phyloP scores from a whole-genome alignment of 2,329 filamentous ascomycete genomes.

The Scedosporium boydii region DNA sequence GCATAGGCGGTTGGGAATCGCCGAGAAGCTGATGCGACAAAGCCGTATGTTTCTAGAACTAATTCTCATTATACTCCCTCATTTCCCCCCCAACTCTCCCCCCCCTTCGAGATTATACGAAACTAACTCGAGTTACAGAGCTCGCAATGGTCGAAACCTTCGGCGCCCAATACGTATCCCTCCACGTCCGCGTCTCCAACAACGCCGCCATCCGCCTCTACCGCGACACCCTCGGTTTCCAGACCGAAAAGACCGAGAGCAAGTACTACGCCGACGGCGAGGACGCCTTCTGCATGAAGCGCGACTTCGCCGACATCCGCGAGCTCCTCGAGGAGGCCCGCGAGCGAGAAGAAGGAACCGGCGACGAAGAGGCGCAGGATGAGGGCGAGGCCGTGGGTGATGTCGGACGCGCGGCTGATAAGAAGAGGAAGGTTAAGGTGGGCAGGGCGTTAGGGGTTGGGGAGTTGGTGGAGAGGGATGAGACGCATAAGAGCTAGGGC shows the following conservation, averaged over 20 bases:
- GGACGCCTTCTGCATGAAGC: constrained; percentile 89
- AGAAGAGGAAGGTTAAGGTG: constrained; percentile 72
- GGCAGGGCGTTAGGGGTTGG: constrained; percentile 72
- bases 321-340: constrained; percentile 34
- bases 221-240: constrained; percentile 83
- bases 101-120: background rate
- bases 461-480: constrained; percentile 63
- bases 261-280: constrained; percentile 98
- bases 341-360: constrained; percentile 29
- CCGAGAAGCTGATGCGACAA: constrained; percentile 96
- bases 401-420: constrained; percentile 19
- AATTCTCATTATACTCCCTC: no score
- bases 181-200: constrained; percentile 94
- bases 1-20: constrained; percentile 80
- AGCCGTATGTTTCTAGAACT: constrained; percentile 54
- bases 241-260: constrained; percentile 72
- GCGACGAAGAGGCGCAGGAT: constrained; percentile 21
- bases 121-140: constrained; percentile 39
- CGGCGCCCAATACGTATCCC: constrained; percentile 80
- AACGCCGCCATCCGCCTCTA: constrained; percentile 84
- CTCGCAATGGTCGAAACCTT: constrained; percentile 96
- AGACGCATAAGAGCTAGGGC: constrained; percentile 37
- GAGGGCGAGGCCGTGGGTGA: constrained; percentile 29
- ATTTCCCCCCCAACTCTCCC: no score
- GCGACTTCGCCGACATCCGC: constrained; percentile 61